Conservation (phyloP, 345 rosid species). For the Populus euphratica region DNA sequence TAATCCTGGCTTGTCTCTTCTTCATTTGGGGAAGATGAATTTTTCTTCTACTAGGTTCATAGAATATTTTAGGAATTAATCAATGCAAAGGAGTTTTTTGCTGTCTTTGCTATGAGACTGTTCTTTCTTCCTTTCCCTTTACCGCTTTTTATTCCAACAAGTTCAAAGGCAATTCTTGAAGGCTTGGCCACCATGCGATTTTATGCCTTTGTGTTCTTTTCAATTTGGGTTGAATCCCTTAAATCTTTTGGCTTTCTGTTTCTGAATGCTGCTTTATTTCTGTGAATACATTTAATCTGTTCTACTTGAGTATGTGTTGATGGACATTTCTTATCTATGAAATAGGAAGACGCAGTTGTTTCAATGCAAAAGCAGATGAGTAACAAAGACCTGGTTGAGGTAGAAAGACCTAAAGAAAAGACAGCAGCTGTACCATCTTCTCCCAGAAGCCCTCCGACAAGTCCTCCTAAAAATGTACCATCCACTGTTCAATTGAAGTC, state of each 20-base stretch:
- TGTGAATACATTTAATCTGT: background rate
- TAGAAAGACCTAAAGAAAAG: conserved; percentile 61
- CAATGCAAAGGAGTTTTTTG: background rate
- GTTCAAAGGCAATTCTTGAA: background rate
- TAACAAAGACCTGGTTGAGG: conserved; percentile 39
- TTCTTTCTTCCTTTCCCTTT: background rate
- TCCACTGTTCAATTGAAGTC: conserved; percentile 40
- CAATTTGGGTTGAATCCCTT: background rate
- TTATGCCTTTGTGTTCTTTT: background rate
- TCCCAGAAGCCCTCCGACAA: conserved; percentile 43
- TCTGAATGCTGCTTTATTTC: background rate
- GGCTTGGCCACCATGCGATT: background rate
- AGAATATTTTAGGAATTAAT: background rate
- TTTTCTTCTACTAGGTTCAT: background rate
- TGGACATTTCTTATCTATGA: conserved; percentile 2
- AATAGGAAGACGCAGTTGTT: conserved; percentile 40
- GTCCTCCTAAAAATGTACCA: conserved; percentile 21
- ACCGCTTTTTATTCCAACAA: background rate
- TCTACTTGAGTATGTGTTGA: background rate
- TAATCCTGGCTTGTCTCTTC: background rate
- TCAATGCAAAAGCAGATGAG: conserved; percentile 33
- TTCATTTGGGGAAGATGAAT: too few relatives aligned
- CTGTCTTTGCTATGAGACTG: background rate
- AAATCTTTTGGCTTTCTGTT: background rate
- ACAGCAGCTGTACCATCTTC: conserved; percentile 46